Evolutionary conservation across 768 basidiomycete genomes (phyloP), one percentile per base, ranked within the genome.

Genomic region (Termitomyces sp.): DNA sequence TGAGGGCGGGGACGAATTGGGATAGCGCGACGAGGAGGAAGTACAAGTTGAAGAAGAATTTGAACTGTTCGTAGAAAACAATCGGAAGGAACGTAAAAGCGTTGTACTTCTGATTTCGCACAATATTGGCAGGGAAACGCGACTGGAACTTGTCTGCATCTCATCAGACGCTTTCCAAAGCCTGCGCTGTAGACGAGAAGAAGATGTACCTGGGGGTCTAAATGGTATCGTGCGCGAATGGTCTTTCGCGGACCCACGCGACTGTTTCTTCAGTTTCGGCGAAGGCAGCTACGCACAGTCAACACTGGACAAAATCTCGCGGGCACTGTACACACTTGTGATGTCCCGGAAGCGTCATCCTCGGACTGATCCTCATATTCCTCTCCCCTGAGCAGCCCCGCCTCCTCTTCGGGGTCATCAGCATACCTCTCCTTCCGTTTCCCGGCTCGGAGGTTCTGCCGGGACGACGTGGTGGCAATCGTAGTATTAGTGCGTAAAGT

Each of bases 11-110:
- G 18, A 99, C 76, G 68, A 99, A 97, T 72, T 98, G 97, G 9
- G 91, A 94, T 8, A 98, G 79, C 0, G 97, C 97, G 37, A 99
- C 97, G 24, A 98, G 86, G 12, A 98, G 83, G 69, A 99, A 99
- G 72, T 98, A 99, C 7, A 98, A 81, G 69, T 98, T 99, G 85
- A 97, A 98, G 78, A 99, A 99, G 80, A 96, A 98, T 73, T 98
- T 98, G 87, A 98, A 99, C 70, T 98, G 96, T 71, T 98, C 95
- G 72, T 98, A 98, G 70, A 98, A 85, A 46, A 98, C 95, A 62
- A 98, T 83, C 3, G 97, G 97, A 10, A 99, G 82, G 78, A 99
- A 99, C n/a, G 92, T 94, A 75, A 92, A 83, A 54, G 90, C 79
- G 69, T 95, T 96, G 80, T 98, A 98, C 77, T 99, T 99, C 73